Conservation (phyloP, 2,329 filamentous ascomycete species). For the Trichoderma polysporum region DNA sequence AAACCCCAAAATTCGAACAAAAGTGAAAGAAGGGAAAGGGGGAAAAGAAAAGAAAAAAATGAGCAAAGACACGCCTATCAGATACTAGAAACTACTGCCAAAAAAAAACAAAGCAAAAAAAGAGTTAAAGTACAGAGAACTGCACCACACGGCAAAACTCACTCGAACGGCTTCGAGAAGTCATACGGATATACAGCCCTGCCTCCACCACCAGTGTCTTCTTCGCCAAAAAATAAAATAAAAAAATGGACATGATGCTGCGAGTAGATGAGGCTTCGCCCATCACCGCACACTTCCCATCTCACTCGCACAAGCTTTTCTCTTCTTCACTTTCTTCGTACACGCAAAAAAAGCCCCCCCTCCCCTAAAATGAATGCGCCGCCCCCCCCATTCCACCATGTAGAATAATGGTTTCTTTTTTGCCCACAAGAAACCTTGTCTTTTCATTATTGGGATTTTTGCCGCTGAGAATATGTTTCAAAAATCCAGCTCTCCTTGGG, state of each 20-base stretch:
- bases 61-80: conserved; percentile 19
- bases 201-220: neutral
- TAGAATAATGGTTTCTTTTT: neutral
- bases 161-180: neutral
- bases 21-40: neutral
- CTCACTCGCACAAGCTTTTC: neutral
- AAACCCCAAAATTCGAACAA: neutral
- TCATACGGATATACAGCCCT: neutral
- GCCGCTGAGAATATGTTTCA: neutral
- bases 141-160: neutral
- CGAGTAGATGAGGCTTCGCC: neutral
- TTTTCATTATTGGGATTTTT: neutral
- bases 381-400: conserved; percentile 15
- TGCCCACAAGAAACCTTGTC: neutral
- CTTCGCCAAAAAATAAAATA: neutral
- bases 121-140: conserved; percentile 18
- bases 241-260: neutral
- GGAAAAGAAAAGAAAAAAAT: neutral
- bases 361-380: conserved; percentile 13
- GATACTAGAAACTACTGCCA: conserved; percentile 20
- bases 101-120: neutral
- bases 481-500: neutral
- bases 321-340: neutral
- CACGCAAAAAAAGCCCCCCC: neutral
- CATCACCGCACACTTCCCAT: neutral